These are phyloP conservation scores for Psilocybe cyanescens DNA, from an alignment of 768 basidiomycete genomes.

Conservation along the genomic window DNA sequence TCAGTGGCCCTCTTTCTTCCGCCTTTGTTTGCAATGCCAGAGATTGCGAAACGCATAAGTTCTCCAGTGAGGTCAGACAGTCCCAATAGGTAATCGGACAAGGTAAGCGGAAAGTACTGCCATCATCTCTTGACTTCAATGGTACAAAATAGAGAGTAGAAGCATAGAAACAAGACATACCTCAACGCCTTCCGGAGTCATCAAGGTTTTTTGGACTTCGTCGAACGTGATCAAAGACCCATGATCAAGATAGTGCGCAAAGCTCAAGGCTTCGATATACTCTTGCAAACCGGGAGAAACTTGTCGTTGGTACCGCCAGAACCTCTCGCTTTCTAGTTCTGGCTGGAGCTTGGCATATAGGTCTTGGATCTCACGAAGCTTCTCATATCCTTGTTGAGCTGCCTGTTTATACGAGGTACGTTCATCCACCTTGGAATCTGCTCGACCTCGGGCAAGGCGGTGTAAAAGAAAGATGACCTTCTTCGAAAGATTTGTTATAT, in stretches of 20 bases:
- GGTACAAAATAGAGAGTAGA: slow-evolving; percentile 2
- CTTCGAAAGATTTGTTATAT: slow-evolving; percentile 91
- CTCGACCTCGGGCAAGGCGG: slow-evolving; percentile 52
- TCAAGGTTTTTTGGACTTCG: slow-evolving; percentile 68
- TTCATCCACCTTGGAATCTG: slow-evolving; percentile 28
- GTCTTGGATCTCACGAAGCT: slow-evolving; percentile 66
- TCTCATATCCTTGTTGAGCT: slow-evolving; percentile 54
- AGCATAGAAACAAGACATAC: slow-evolving; percentile 46
- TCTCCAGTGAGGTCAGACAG: slow-evolving; percentile 96
- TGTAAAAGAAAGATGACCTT: slow-evolving; percentile 94
- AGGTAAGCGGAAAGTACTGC: slow-evolving; percentile 77
- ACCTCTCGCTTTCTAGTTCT: slow-evolving; percentile 69
- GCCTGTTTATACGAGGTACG: slow-evolving; percentile 41
- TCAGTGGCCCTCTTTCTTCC: slow-evolving; percentile 64
- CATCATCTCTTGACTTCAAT: slow-evolving; percentile 7
- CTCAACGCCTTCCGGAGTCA: slow-evolving; percentile 60
- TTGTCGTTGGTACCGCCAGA: slow-evolving; percentile 79
- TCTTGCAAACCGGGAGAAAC: slow-evolving; percentile 89
- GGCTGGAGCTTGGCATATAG: slow-evolving; percentile 64
- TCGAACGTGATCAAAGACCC: slow-evolving; percentile 67
- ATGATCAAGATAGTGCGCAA: slow-evolving; percentile 82
- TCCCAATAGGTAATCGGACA: slow-evolving; percentile 90
- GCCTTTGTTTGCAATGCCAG: slow-evolving; percentile 70
- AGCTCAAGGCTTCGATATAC: slow-evolving; percentile 93
- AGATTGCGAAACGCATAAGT: slow-evolving; percentile 94